Base-by-base conservation (phyloP, 2,329 filamentous ascomycete species). In the Dactylellina parvicollis region DNA sequence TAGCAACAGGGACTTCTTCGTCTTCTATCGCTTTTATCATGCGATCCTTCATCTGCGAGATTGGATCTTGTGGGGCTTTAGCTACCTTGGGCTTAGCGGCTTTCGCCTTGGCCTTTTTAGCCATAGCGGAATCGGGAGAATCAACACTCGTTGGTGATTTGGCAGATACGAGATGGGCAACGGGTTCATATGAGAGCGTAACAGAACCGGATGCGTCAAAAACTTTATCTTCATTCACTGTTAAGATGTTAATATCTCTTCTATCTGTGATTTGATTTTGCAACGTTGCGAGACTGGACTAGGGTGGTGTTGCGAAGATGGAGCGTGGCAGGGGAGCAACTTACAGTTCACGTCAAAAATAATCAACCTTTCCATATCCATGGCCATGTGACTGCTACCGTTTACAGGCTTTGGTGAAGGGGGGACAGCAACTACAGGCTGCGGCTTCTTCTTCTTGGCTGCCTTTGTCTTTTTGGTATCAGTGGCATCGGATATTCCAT, bases 351-450 rank as follows among this genome's bases (percentile, higher is more conserved):
- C 44, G 36, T 73, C 60, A 50, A 73, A 73, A 5, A 73, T 40
- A 22, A 73, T 73, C 12, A 66, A 61, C n/a, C 46, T 30, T 40
- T 73, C 69, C 69, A 73, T 73, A 61, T 73, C 69, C 60, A 73
- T 60, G 46, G 61, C 40, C 69, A 73, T 73, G 40, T 73, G 54
- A 4, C n/a, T 55, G 4, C 46, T 26, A 10, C 69, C 60, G 24
- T 52, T 42, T 12, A 73, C 47, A 20, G 42, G 54, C 30, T 73
- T 73, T 12, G 69, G 69, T 2, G 59, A 28, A 18, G 46, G 16
- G 22, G 60, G 60, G 9, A 20, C 20, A 18, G 24, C 28, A 49
- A 32, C 44, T 49, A 59, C 47, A 20, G 54, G 47, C 22, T 73
- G 62, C 8, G 18, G 30, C 24, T 67, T 64, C 60, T 73, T 60